Evolutionary conservation across 2,329 filamentous ascomycete species (phyloP).

Genomic region (Neopestalotiopsis sp.): DNA sequence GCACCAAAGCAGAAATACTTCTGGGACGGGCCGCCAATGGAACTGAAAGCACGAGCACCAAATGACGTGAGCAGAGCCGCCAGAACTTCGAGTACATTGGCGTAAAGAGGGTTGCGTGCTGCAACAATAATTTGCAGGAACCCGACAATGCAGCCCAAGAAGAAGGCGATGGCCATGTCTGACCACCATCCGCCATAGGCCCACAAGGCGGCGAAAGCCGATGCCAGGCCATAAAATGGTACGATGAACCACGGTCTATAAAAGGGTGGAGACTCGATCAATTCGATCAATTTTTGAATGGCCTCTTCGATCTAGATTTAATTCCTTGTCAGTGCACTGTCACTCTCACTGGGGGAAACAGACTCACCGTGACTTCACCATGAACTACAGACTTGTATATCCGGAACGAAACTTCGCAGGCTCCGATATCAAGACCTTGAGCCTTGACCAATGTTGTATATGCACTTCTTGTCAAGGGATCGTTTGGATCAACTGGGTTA

Average conservation of each 20-base stretch:
- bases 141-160: slow-evolving; percentile 73
- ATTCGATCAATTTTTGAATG: slow-evolving; percentile 9
- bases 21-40: slow-evolving; percentile 47
- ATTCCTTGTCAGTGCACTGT: background rate
- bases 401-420: slow-evolving; percentile 22
- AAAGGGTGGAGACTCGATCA: slow-evolving; percentile 19
- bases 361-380: slow-evolving; percentile 17
- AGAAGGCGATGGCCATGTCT: slow-evolving; percentile 74
- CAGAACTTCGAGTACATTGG: slow-evolving; percentile 68
- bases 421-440: slow-evolving; percentile 23
- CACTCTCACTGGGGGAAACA: background rate
- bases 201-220: slow-evolving; percentile 74
- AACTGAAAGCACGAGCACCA: slow-evolving; percentile 66
- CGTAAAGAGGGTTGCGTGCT: slow-evolving; percentile 70
- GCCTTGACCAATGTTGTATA: slow-evolving; percentile 25
- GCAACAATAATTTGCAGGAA: slow-evolving; percentile 73
- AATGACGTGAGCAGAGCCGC: slow-evolving; percentile 67
- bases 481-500: slow-evolving; percentile 12
- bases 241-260: slow-evolving; percentile 22
- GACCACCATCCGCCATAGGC: slow-evolving; percentile 74
- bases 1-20: slow-evolving; percentile 69
- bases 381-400: slow-evolving; percentile 24
- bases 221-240: slow-evolving; percentile 68
- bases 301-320: slow-evolving; percentile 17
- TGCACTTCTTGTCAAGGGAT: slow-evolving; percentile 22